These are phyloP conservation scores for Rhypophila decipiens DNA, from an alignment of 495 filamentous ascomycete genomes.

Conservation along the genomic window DNA sequence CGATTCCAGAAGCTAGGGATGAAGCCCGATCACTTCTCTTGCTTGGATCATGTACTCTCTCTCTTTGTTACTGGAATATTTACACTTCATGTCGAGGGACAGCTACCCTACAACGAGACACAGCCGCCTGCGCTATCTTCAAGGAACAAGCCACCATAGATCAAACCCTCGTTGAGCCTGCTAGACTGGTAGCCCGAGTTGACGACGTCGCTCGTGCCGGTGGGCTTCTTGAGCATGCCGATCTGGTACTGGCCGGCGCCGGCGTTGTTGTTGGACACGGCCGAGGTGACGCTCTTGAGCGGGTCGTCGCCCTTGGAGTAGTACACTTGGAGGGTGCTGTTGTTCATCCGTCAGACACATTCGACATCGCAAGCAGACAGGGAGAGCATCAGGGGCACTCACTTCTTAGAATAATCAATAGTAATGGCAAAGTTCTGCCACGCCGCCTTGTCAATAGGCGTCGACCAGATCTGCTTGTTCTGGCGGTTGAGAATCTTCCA, in stretches of 20 bases:
- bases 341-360: not conserved
- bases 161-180: slow-evolving; percentile 45
- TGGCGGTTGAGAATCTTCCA: slow-evolving; percentile 51
- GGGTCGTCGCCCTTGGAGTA: slow-evolving; percentile 45
- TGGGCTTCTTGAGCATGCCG: slow-evolving; percentile 53
- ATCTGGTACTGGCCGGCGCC: slow-evolving; percentile 53
- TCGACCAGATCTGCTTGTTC: slow-evolving; percentile 44
- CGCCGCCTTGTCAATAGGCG: slow-evolving; percentile 28
- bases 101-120: slow-evolving; percentile 37
- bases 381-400: slow-evolving; percentile 11
- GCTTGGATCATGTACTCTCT: too few species aligned
- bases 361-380: not conserved
- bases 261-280: slow-evolving; percentile 44
- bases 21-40: not conserved
- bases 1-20: too few species aligned
- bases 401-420: slow-evolving; percentile 48
- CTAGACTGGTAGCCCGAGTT: slow-evolving; percentile 47
- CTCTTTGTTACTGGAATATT: too few species aligned
- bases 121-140: slow-evolving; percentile 43
- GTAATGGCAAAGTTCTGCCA: slow-evolving; percentile 57
- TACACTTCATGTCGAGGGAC: too few species aligned
- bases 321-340: slow-evolving; percentile 48
- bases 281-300: slow-evolving; percentile 39
- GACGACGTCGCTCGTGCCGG: slow-evolving; percentile 45
- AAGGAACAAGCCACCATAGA: slow-evolving; percentile 51